Evolutionary conservation across 2,329 filamentous ascomycete species (phyloP).

Genomic region (Colletotrichum sp.): DNA sequence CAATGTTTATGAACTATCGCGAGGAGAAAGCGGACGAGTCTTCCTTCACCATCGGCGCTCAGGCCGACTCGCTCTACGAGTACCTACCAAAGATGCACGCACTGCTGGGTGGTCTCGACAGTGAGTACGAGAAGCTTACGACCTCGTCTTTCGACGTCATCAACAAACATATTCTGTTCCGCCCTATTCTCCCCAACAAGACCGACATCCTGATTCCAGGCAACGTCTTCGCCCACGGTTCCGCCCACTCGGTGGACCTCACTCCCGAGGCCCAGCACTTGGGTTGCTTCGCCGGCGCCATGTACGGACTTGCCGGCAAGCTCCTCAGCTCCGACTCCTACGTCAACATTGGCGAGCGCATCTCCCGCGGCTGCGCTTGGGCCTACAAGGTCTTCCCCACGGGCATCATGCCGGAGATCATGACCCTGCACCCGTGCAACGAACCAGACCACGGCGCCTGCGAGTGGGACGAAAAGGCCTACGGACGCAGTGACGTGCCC

Average conservation of each 20-base stretch:
- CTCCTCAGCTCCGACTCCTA: conserved; percentile 55
- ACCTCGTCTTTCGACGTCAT: conserved; percentile 64
- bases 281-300: conserved; percentile 69
- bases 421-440: conserved; percentile 39
- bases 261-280: conserved; percentile 56
- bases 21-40: conserved; percentile 48
- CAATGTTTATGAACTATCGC: conserved; percentile 65
- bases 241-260: conserved; percentile 29
- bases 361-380: conserved; percentile 60
- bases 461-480: conserved; percentile 31
- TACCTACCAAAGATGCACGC: conserved; percentile 63
- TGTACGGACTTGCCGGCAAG: conserved; percentile 65
- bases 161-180: conserved; percentile 68
- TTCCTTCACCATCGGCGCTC: conserved; percentile 48
- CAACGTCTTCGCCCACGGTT: conserved; percentile 32
- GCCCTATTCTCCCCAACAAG: conserved; percentile 66
- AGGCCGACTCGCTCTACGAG: conserved; percentile 59
- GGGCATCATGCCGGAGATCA: conserved; percentile 59
- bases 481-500: conserved; percentile 35
- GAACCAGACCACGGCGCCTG: conserved; percentile 36
- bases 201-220: conserved; percentile 65
- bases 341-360: conserved; percentile 48
- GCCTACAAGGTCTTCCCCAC: conserved; percentile 53
- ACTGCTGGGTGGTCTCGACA: conserved; percentile 68
- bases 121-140: conserved; percentile 70